Percentiles rank a stretch among this genome's conserved stretches.
These are phyloP conservation scores for Phaeotremella fagi DNA, from an alignment of 768 basidiomycete species.

Conservation along the genomic window DNA sequence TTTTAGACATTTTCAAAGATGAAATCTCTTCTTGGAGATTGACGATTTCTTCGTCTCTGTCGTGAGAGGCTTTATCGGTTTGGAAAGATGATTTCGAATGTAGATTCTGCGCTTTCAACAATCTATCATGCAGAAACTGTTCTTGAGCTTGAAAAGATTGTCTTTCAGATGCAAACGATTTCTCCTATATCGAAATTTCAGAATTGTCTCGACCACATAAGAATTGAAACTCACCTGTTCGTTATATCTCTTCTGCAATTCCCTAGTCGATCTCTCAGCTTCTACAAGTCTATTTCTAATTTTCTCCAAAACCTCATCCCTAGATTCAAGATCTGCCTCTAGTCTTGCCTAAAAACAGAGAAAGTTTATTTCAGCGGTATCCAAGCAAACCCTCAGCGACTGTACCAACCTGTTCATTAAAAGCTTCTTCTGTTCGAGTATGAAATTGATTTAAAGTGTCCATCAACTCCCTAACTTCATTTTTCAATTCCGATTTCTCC, in stretches of 20 bases:
- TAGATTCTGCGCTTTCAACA: constrained; percentile 5
- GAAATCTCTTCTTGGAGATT: constrained; percentile 69
- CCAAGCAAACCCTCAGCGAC: background rate
- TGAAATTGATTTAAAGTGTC: constrained; percentile 10
- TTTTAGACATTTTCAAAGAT: constrained; percentile 77
- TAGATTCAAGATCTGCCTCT: constrained; percentile 35
- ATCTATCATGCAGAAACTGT: constrained; percentile 17
- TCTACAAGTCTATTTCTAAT: constrained; percentile 18
- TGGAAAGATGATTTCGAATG: background rate
- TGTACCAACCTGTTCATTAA: constrained; percentile 28
- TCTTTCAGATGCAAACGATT: constrained; percentile 39
- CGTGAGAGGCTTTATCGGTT: background rate
- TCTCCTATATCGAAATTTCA: constrained; percentile 23
- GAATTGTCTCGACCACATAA: background rate
- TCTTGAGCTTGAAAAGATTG: constrained; percentile 37
- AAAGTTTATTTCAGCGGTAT: background rate
- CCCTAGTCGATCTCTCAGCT: constrained; percentile 27
- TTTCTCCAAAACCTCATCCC: constrained; percentile 29
- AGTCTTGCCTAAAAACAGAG: constrained; percentile 22
- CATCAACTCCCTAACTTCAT: constrained; percentile 12
- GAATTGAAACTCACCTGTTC: constrained; percentile 39
- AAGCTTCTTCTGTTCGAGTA: constrained; percentile 19
- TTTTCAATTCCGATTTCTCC: constrained; percentile 8
- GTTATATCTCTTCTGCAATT: constrained; percentile 29
- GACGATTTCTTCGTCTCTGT: constrained; percentile 5